phyloP scores from a whole-genome alignment of 2,329 filamentous ascomycete species.

The Macroventuria anomochaeta region DNA sequence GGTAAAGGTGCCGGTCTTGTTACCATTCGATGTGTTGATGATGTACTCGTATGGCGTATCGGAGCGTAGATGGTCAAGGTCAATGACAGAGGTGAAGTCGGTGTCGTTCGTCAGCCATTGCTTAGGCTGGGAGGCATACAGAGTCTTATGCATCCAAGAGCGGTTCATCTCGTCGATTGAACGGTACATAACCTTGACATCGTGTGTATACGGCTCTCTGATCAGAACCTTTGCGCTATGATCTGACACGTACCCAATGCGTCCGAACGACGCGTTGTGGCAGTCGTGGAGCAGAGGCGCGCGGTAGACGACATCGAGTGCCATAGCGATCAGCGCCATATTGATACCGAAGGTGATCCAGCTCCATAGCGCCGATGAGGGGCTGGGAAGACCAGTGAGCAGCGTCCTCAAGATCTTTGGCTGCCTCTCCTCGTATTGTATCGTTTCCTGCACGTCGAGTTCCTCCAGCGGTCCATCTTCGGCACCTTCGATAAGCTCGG shows the following conservation, averaged over 20 bases:
- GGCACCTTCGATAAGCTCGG: conserved; percentile 50
- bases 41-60: conserved; percentile 82
- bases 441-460: conserved; percentile 68
- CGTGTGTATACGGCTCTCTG: conserved; percentile 77
- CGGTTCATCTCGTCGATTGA: conserved; percentile 35
- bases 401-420: conserved; percentile 69
- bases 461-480: conserved; percentile 48
- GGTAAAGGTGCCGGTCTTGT: conserved; percentile 81
- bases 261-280: conserved; percentile 81
- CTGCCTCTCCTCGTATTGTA: conserved; percentile 65
- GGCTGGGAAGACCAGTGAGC: conserved; percentile 76
- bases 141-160: conserved; percentile 43
- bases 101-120: conserved; percentile 72
- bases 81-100: conserved; percentile 79
- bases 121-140: conserved; percentile 39
- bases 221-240: conserved; percentile 80
- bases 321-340: conserved; percentile 69
- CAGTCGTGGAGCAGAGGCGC: conserved; percentile 72
- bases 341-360: conserved; percentile 76
- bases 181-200: conserved; percentile 59
- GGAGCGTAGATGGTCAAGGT: conserved; percentile 69
- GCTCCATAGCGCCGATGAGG: conserved; percentile 70
- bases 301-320: conserved; percentile 79
- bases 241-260: conserved; percentile 85
- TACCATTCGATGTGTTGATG: conserved; percentile 71